Percentiles rank a stretch among this genome's conserved stretches.
Evolutionary conservation across 495 filamentous ascomycete genomes (phyloP).

Genomic region (Cercophora sp.): DNA sequence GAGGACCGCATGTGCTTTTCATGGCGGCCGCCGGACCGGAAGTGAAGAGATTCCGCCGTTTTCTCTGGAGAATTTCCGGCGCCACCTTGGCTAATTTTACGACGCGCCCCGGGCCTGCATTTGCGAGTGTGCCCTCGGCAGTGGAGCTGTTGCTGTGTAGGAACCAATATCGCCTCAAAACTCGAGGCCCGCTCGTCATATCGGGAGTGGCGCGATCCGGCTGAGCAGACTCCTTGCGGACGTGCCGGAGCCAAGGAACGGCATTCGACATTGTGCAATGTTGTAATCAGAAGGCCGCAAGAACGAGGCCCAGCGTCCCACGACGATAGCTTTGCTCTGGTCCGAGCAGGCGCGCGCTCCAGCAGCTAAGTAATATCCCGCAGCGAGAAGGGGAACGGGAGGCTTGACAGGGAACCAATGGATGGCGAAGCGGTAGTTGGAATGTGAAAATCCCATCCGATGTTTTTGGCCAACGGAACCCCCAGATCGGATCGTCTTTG

Average conservation of each 20-base stretch:
- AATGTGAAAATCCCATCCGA: constrained; percentile 3
- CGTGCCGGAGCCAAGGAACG: neutral
- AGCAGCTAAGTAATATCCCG: constrained; percentile 3
- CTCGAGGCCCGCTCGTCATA: no score
- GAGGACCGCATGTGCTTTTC: no score
- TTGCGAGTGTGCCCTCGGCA: no score
- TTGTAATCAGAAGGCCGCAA: neutral
- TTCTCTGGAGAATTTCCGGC: no score
- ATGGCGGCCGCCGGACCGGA: no score
- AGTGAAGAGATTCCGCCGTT: no score
- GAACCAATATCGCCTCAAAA: no score
- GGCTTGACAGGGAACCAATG: constrained; percentile 20
- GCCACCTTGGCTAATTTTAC: no score
- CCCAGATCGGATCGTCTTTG: neutral
- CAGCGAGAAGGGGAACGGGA: neutral
- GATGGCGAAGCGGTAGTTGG: constrained; percentile 1
- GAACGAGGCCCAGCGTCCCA: constrained; percentile 1
- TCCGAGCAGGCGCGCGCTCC: constrained; percentile 32
- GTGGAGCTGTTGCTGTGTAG: no score
- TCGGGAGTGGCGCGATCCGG: no score
- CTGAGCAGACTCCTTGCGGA: neutral
- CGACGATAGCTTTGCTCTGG: constrained; percentile 2
- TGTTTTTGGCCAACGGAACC: constrained; percentile 21
- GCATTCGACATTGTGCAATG: neutral
- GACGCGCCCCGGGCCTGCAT: no score